Base-by-base conservation (phyloP, 257 asterid genomes). In the Solanum pinnatisectum region DNA sequence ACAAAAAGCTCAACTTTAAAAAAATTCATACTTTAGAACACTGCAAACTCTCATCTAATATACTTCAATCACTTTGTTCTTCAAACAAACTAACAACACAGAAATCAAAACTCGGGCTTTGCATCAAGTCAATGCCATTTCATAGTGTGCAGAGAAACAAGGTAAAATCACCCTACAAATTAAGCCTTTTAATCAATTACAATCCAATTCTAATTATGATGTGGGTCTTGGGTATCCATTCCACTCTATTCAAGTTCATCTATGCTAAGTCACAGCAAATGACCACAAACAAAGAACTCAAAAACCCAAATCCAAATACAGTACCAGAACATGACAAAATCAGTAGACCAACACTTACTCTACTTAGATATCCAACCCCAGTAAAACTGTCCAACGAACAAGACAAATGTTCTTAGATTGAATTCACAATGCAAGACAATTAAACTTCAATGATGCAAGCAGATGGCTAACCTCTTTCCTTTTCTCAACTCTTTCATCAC, bases 401-500 rank as follows among this genome's bases (percentile, higher is more conserved):
- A 85, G 83, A 71, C 39, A 56, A 88, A 83, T 52, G 22, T 22
- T 37, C 84, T 87, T 87, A 88, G 84, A 74, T 70, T 72, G 42
- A 87, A 65, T 87, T 3, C 70, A 30, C 6, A 11, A 30, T 49
- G 85, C 40, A 82, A 82, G 42, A 30, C 44, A 5, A 20, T 32
- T 70, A 82, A 49, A n/a, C 42, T 7, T 87, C 76, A 89, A 33
- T 67, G 68, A 14, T 39, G 33, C 83, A 85, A 87, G 65, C 18
- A 52, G 71, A 91, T 90, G 52, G 65, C 95, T 86, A 59, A 97
- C 99, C 98, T 97, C 98, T 93, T 83, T 94, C 90, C 99, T 90
- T 92, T 92, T 96, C 94, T 96, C 98, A 82, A 99, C 99, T 92
- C 99, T 94, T 92, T 96, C 98, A 87, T 97, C 91, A 88, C 99